Conservation (phyloP, 2,329 filamentous ascomycete genomes). For the Fusarium pseudograminearum region DNA sequence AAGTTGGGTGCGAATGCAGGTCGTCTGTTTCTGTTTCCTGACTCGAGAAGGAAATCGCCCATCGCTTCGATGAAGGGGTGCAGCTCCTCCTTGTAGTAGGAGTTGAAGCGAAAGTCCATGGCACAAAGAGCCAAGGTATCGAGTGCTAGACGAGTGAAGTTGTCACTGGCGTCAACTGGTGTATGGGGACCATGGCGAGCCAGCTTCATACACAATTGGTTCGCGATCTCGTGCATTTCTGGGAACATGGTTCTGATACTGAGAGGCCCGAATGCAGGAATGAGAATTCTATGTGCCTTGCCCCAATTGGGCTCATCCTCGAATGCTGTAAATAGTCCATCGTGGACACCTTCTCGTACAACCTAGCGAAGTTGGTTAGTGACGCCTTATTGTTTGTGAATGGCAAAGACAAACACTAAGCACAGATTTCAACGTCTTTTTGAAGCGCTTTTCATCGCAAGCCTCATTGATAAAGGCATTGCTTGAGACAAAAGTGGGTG, state of each 20-base stretch:
- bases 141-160: slow-evolving; percentile 79
- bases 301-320: slow-evolving; percentile 71
- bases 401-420: slow-evolving; percentile 54
- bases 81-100: slow-evolving; percentile 74
- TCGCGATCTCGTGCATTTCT: slow-evolving; percentile 76
- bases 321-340: slow-evolving; percentile 74
- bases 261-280: slow-evolving; percentile 77
- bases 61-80: slow-evolving; percentile 79
- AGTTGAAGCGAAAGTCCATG: slow-evolving; percentile 81
- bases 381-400: not conserved
- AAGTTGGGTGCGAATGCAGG: slow-evolving; percentile 60
- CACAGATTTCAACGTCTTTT: slow-evolving; percentile 65
- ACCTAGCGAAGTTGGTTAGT: slow-evolving; percentile 49
- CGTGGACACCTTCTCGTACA: slow-evolving; percentile 70
- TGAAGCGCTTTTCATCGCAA: slow-evolving; percentile 75
- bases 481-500: slow-evolving; percentile 61
- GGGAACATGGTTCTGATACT: slow-evolving; percentile 76
- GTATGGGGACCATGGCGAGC: slow-evolving; percentile 70
- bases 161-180: slow-evolving; percentile 71
- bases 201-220: slow-evolving; percentile 76
- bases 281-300: slow-evolving; percentile 73
- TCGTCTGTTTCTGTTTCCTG: slow-evolving; percentile 62
- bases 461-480: slow-evolving; percentile 71
- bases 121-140: slow-evolving; percentile 78
- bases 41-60: slow-evolving; percentile 71